phyloP scores from a whole-genome alignment of 805 yeast genomes.

The Saturnispora halmiae region DNA sequence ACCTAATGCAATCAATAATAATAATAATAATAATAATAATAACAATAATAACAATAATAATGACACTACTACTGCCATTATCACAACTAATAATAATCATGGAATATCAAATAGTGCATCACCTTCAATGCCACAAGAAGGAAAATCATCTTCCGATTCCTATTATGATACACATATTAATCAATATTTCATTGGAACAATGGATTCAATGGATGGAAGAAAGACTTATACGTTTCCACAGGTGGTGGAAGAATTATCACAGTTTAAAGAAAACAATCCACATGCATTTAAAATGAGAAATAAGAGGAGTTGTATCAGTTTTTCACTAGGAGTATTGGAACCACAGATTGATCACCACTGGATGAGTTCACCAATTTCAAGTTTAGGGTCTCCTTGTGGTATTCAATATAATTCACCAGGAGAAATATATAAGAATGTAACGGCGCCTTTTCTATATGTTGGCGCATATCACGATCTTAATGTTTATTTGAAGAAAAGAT shows the following conservation, averaged over 20 bases:
- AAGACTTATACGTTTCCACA: constrained; percentile 50
- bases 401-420: constrained; percentile 52
- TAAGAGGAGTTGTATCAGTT: constrained; percentile 34
- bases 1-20: neutral
- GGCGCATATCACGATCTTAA: constrained; percentile 82
- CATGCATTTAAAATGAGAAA: constrained; percentile 29
- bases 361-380: neutral
- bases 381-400: constrained; percentile 28
- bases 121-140: neutral
- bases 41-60: too few species aligned
- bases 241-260: constrained; percentile 38
- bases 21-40: neutral
- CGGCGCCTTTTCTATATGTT: constrained; percentile 76
- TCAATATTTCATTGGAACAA: constrained; percentile 58
- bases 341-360: constrained; percentile 22
- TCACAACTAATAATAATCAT: too few species aligned
- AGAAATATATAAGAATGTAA: constrained; percentile 70
- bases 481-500: constrained; percentile 61
- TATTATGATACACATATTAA: constrained; percentile 51
- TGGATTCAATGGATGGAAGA: constrained; percentile 27
- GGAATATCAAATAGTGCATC: too few species aligned
- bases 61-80: neutral
- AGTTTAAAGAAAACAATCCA: constrained; percentile 34
- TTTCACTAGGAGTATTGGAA: constrained; percentile 35
- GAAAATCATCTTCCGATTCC: constrained; percentile 24